Percentiles rank a stretch among this genome's conserved stretches.
Evolutionary conservation across 208 protist species (phyloP).

Genomic region (Acanthamoeba lenticulata): DNA sequence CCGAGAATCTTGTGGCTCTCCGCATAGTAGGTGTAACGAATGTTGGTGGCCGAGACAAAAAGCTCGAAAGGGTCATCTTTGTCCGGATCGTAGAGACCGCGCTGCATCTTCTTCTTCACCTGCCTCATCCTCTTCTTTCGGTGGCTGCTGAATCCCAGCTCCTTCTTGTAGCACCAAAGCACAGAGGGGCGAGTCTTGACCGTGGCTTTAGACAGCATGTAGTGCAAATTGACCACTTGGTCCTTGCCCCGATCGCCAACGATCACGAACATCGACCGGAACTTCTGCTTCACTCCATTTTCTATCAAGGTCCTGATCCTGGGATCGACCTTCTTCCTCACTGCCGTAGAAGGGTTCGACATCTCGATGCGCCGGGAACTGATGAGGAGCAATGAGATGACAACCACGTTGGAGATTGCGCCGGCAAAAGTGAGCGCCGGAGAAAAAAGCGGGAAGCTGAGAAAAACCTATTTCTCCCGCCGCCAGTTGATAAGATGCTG

Average conservation of each 20-base stretch:
- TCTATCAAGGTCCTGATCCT: conserved; percentile 97
- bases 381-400: background rate
- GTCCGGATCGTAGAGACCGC: conserved; percentile 92
- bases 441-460: background rate
- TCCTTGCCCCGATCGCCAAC: conserved; percentile 97
- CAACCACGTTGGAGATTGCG: background rate
- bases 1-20: conserved; percentile 99
- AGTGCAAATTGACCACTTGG: conserved; percentile 98
- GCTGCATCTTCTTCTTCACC: conserved; percentile 95
- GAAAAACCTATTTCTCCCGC: background rate
- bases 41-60: conserved; percentile 98
- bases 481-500: no score
- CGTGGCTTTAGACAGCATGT: conserved; percentile 97
- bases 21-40: conserved; percentile 98
- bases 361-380: background rate
- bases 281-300: conserved; percentile 94
- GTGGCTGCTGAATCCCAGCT: conserved; percentile 96
- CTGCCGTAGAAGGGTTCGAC: background rate
- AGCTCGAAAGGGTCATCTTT: conserved; percentile 98
- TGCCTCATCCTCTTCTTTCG: conserved; percentile 94
- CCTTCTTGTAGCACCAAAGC: conserved; percentile 99
- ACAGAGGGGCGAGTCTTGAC: conserved; percentile 96
- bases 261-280: conserved; percentile 98
- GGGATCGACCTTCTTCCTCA: conserved; percentile 93
- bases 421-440: background rate